These are phyloP conservation scores for Tulasnella sp. DNA, from an alignment of 768 basidiomycete genomes.

Conservation along the genomic window DNA sequence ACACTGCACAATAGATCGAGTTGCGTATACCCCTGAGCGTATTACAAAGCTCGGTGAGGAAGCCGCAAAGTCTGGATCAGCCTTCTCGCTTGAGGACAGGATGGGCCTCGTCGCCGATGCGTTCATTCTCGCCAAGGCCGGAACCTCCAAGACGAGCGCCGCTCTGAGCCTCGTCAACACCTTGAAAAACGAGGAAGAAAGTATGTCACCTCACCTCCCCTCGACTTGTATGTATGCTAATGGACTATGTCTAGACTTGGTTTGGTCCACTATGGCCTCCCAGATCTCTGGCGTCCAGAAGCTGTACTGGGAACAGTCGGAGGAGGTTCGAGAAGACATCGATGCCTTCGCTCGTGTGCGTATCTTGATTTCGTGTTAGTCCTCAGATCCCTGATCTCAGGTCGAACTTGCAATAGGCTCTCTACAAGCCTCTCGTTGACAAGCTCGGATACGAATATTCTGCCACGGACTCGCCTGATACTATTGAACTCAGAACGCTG, in stretches of 20 bases:
- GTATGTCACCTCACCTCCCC: constrained; percentile 33
- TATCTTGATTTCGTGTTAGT: background rate
- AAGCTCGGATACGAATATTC: constrained; percentile 68
- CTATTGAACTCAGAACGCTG: constrained; percentile 58
- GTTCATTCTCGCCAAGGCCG: constrained; percentile 69
- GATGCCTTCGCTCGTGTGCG: constrained; percentile 51
- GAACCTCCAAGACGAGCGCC: constrained; percentile 63
- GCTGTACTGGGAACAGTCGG: constrained; percentile 75
- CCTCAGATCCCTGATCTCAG: background rate
- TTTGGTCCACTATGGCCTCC: constrained; percentile 61
- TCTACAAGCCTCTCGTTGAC: constrained; percentile 61
- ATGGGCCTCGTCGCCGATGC: constrained; percentile 83
- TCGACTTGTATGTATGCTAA: constrained; percentile 3
- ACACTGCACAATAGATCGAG: constrained; percentile 67
- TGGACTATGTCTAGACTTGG: constrained; percentile 44
- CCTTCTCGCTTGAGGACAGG: constrained; percentile 74
- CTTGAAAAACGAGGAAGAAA: constrained; percentile 65
- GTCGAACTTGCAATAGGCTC: constrained; percentile 21
- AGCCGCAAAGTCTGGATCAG: constrained; percentile 51
- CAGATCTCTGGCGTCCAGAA: constrained; percentile 44
- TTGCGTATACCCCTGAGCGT: constrained; percentile 72
- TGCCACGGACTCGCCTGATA: constrained; percentile 53
- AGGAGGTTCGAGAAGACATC: constrained; percentile 39
- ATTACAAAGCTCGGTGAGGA: constrained; percentile 68
- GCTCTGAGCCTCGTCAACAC: constrained; percentile 61